These are phyloP conservation scores for Lasiosphaeria ovina DNA, from an alignment of 495 filamentous ascomycete genomes.

Conservation along the genomic window DNA sequence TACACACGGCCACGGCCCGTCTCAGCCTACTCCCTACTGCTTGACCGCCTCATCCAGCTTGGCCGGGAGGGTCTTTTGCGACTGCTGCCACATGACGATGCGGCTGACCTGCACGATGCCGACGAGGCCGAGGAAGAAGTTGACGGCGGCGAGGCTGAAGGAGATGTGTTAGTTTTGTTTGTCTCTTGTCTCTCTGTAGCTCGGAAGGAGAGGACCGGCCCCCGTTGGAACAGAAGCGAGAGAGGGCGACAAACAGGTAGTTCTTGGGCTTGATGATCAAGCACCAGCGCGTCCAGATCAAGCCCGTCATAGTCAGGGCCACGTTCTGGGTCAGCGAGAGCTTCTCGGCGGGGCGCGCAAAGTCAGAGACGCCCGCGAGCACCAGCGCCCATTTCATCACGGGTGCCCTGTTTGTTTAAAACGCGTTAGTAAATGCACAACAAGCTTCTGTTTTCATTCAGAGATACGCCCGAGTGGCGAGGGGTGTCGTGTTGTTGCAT, in stretches of 20 bases:
- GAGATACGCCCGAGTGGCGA: too few relatives aligned
- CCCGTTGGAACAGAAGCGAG: constrained; percentile 10
- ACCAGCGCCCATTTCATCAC: constrained; percentile 98
- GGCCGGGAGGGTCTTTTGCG: constrained; percentile 52
- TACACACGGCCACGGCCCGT: too few relatives aligned
- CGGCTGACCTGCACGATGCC: constrained; percentile 77
- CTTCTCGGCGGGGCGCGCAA: constrained; percentile 85
- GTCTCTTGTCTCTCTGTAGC: neutral
- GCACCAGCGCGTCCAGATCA: constrained; percentile 99
- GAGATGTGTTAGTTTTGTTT: constrained; percentile 3
- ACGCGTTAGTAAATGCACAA: neutral
- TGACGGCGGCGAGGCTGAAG: constrained; percentile 83
- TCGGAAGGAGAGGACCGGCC: neutral
- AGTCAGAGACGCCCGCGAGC: constrained; percentile 87
- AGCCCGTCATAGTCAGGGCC: constrained; percentile 82
- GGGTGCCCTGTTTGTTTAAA: constrained; percentile 63
- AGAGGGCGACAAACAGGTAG: constrained; percentile 60
- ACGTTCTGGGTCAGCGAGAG: constrained; percentile 89
- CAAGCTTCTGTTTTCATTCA: neutral
- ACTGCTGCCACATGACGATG: constrained; percentile 66
- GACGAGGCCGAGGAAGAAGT: constrained; percentile 94
- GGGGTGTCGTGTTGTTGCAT: neutral
- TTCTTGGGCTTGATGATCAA: constrained; percentile 93
- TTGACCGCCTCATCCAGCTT: constrained; percentile 45
- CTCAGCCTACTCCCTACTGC: constrained; percentile 15